Evolutionary conservation across 2,329 filamentous ascomycete genomes (phyloP).

Genomic region (Stachybotrys chlorohalonatus): DNA sequence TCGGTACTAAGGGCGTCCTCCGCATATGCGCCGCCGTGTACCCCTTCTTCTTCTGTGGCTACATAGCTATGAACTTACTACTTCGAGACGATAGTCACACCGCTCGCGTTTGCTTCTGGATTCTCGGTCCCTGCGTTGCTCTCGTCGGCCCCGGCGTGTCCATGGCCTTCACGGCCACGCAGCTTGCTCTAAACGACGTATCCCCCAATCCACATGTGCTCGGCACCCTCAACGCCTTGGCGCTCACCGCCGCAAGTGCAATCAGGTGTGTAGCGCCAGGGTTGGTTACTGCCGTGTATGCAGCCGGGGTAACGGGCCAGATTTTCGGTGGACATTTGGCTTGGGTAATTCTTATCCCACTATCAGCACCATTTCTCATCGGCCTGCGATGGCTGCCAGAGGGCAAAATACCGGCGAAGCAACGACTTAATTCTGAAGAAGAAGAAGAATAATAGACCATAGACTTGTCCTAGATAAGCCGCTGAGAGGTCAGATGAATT

Average conservation of each 20-base stretch:
- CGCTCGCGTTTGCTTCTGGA: constrained; percentile 45
- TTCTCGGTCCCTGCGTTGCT: constrained; percentile 28
- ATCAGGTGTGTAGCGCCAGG: constrained; percentile 59
- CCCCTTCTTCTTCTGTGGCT: constrained; percentile 53
- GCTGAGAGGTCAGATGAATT: too few species aligned
- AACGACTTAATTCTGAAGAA: not conserved
- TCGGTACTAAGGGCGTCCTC: constrained; percentile 60
- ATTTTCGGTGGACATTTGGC: constrained; percentile 50
- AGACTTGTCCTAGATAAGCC: too few species aligned
- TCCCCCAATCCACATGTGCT: constrained; percentile 55
- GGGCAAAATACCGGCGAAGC: not conserved
- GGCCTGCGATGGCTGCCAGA: constrained; percentile 17
- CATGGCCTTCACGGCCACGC: constrained; percentile 63
- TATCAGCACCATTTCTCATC: constrained; percentile 16
- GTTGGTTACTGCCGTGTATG: constrained; percentile 58
- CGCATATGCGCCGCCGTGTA: constrained; percentile 44
- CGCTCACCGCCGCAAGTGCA: constrained; percentile 49
- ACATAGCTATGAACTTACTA: constrained; percentile 46
- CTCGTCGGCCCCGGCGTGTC: constrained; percentile 51
- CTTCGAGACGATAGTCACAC: constrained; percentile 25
- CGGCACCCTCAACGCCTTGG: constrained; percentile 59
- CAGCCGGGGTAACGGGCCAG: constrained; percentile 53
- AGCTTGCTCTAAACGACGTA: constrained; percentile 68
- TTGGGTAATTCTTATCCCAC: constrained; percentile 22
- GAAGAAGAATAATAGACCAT: not conserved